Conservation (phyloP, 495 filamentous ascomycete species). For the Penicillium chermesinum region DNA sequence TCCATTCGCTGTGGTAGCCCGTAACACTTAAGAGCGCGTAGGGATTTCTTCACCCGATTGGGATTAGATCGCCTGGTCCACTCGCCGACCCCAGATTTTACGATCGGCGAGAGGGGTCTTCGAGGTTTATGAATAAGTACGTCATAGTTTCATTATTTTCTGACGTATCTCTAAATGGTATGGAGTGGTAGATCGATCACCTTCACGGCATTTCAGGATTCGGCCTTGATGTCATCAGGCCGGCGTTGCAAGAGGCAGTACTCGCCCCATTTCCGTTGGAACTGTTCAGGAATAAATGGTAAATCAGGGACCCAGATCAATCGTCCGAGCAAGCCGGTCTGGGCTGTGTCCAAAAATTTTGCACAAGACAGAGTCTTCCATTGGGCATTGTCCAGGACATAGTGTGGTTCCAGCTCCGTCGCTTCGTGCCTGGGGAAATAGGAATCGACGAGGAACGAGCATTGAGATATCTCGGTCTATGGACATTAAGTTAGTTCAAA, state of each 20-base stretch:
- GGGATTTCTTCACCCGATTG: slow-evolving; percentile 24
- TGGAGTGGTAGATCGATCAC: neutral
- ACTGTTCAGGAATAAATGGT: slow-evolving; percentile 61
- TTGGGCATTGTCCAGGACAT: slow-evolving; percentile 57
- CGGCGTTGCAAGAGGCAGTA: slow-evolving; percentile 70
- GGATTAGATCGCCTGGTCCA: slow-evolving; percentile 14
- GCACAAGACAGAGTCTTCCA: slow-evolving; percentile 75
- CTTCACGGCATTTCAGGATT: neutral
- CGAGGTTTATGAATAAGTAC: neutral
- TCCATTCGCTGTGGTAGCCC: too few relatives aligned
- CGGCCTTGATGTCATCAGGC: slow-evolving; percentile 7
- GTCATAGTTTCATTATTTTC: neutral
- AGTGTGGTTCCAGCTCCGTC: slow-evolving; percentile 66
- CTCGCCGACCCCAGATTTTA: slow-evolving; percentile 8
- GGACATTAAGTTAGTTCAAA: slow-evolving; percentile 7
- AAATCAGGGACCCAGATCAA: slow-evolving; percentile 79
- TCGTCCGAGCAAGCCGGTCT: slow-evolving; percentile 68
- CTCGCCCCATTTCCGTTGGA: slow-evolving; percentile 69
- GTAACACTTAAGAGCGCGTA: too few relatives aligned
- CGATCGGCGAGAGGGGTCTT: neutral
- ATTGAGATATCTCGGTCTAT: slow-evolving; percentile 63
- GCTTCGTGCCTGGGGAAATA: slow-evolving; percentile 57
- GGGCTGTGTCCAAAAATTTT: slow-evolving; percentile 72
- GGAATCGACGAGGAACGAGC: slow-evolving; percentile 84
- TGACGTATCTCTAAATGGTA: neutral